A percentile compares a stretch with the other conserved stretches of the same genome.
phyloP scores from a whole-genome alignment of 2,329 filamentous ascomycete genomes.

The Colletotrichum graminicola region DNA sequence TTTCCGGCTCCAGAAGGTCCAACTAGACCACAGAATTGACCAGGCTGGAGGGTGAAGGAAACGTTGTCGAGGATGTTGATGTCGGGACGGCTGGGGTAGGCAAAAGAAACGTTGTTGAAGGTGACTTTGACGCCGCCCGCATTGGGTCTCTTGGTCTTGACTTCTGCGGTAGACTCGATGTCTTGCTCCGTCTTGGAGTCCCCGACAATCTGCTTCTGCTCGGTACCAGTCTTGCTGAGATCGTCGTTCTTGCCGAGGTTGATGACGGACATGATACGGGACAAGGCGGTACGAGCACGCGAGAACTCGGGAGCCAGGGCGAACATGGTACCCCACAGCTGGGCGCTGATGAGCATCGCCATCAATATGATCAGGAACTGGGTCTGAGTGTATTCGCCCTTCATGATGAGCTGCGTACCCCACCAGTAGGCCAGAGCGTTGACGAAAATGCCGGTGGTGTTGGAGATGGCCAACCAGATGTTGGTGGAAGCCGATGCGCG shows the following conservation, averaged over 20 bases:
- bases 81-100: slow-evolving; percentile 71
- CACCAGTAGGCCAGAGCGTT: slow-evolving; percentile 77
- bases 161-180: slow-evolving; percentile 56
- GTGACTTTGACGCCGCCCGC: slow-evolving; percentile 56
- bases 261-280: slow-evolving; percentile 56
- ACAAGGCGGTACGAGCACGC: slow-evolving; percentile 65
- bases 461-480: slow-evolving; percentile 61
- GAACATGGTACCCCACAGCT: slow-evolving; percentile 74
- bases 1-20: slow-evolving; percentile 62
- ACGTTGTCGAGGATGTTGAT: slow-evolving; percentile 60
- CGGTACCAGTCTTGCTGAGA: slow-evolving; percentile 45
- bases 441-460: slow-evolving; percentile 66
- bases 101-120: slow-evolving; percentile 68
- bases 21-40: slow-evolving; percentile 57
- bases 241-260: slow-evolving; percentile 46
- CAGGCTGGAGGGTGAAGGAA: slow-evolving; percentile 52
- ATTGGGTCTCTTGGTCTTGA: slow-evolving; percentile 41
- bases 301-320: slow-evolving; percentile 74
- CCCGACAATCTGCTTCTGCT: slow-evolving; percentile 47
- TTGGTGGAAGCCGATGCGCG: slow-evolving; percentile 51
- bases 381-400: slow-evolving; percentile 66
- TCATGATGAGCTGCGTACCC: slow-evolving; percentile 71
- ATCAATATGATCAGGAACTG: slow-evolving; percentile 74
- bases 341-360: slow-evolving; percentile 71
- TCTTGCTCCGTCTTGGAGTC: slow-evolving; percentile 57